Conservation (phyloP, 2,329 filamentous ascomycete species). For the Lasiodiplodia sp. region DNA sequence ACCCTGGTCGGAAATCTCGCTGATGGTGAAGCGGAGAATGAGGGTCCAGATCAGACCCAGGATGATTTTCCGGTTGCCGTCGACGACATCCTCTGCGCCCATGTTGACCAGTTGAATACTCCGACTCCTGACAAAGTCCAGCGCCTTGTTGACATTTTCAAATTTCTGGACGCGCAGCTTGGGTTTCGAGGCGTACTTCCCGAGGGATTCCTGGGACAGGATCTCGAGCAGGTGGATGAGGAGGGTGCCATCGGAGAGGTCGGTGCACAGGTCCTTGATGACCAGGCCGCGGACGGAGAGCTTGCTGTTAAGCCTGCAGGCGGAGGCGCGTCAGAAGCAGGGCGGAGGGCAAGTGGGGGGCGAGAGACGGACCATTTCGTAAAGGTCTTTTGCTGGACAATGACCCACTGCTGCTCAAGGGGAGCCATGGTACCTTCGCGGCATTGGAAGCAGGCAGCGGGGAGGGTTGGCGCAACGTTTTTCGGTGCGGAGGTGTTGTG, state of each 20-base stretch:
- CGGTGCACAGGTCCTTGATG: conserved; percentile 85
- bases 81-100: conserved; percentile 96
- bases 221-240: conserved; percentile 98
- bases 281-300: conserved; percentile 77
- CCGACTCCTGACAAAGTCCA: conserved; percentile 89
- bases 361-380: conserved; percentile 80
- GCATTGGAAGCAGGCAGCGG: conserved; percentile 28
- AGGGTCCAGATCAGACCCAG: conserved; percentile 97
- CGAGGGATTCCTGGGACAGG: conserved; percentile 90
- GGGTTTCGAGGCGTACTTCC: conserved; percentile 94
- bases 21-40: conserved; percentile 97
- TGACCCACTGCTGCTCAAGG: conserved; percentile 70
- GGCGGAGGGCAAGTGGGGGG: conserved; percentile 27
- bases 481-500: conserved; percentile 16
- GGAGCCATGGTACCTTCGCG: conserved; percentile 47
- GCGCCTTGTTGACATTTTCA: conserved; percentile 95
- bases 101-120: conserved; percentile 99
- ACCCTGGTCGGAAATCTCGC: conserved; percentile 97
- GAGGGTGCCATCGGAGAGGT: conserved; percentile 92
- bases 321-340: conserved; percentile 21
- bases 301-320: conserved; percentile 89
- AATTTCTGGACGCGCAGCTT: conserved; percentile 96
- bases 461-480: neutral
- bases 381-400: conserved; percentile 97
- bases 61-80: conserved; percentile 97